These are phyloP conservation scores for Jacaranda mimosifolia DNA, from an alignment of 257 asterid genomes.

Conservation along the genomic window DNA sequence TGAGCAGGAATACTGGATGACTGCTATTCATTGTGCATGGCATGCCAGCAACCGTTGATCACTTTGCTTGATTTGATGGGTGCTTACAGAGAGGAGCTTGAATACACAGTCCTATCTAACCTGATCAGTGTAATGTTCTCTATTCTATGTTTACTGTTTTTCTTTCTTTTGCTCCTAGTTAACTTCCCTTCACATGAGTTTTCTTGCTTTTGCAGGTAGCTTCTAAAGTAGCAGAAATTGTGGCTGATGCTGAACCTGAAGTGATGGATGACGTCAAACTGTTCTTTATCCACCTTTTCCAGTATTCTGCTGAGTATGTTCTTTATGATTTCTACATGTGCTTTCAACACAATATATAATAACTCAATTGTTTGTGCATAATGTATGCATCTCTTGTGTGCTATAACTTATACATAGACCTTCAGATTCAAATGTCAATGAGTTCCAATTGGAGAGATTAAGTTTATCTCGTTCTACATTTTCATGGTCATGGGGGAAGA, in stretches of 20 bases:
- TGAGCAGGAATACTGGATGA: conserved; percentile 90
- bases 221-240: conserved; percentile 65
- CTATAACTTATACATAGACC: not conserved
- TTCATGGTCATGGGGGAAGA: not conserved
- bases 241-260: conserved; percentile 83
- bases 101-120: conserved; percentile 81
- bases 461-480: not conserved
- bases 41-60: conserved; percentile 79
- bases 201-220: conserved; percentile 65
- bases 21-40: conserved; percentile 80
- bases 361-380: not conserved
- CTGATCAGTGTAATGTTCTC: conserved; percentile 71
- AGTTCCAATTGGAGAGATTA: not conserved
- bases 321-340: conserved; percentile 12
- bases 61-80: conserved; percentile 88
- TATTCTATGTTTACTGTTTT: conserved; percentile 16
- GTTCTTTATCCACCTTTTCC: conserved; percentile 85
- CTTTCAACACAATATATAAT: not conserved
- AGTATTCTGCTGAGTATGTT: conserved; percentile 83
- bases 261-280: conserved; percentile 66
- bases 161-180: conserved; percentile 4
- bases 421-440: not conserved
- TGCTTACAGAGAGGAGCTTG: conserved; percentile 84
- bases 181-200: conserved; percentile 6
- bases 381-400: conserved; percentile 14